Evolutionary conservation across 2,329 filamentous ascomycete genomes (phyloP).

Genomic region (Chalaropsis thielavioides): DNA sequence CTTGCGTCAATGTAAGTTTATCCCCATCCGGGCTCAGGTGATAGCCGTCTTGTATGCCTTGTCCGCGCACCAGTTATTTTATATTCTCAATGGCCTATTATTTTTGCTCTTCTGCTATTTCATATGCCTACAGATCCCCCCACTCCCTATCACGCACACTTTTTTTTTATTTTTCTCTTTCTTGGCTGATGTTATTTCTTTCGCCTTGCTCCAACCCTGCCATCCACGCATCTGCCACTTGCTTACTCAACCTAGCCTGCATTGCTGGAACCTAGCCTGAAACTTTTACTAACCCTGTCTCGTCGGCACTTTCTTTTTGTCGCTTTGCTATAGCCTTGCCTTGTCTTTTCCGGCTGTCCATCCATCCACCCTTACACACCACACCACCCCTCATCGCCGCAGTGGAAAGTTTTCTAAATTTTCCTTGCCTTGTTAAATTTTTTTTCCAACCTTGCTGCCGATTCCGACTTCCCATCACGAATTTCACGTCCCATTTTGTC

Average conservation of each 20-base stretch:
- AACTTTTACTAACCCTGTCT: slow-evolving; percentile 16
- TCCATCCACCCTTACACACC: background rate
- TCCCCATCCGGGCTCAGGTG: background rate
- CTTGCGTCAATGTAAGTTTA: background rate
- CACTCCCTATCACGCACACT: background rate
- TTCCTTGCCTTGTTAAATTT: background rate
- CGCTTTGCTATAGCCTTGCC: slow-evolving; percentile 15
- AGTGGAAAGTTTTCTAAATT: background rate
- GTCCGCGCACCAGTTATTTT: background rate
- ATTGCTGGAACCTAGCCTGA: background rate
- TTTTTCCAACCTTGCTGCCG: background rate
- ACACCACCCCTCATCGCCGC: slow-evolving; percentile 16
- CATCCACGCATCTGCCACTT: background rate
- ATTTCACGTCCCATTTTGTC: background rate
- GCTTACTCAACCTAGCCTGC: background rate
- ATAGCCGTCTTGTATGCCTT: background rate
- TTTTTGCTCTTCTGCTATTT: background rate
- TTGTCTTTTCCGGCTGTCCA: slow-evolving; percentile 10
- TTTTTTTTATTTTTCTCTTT: too few species aligned
- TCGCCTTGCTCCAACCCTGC: too few species aligned
- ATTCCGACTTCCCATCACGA: background rate
- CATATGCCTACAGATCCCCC: background rate
- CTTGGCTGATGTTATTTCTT: too few species aligned
- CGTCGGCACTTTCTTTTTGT: slow-evolving; percentile 15
- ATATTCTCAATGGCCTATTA: background rate